Evolutionary conservation across 2,329 filamentous ascomycete genomes (phyloP).

Genomic region (Diplocarpon mali): DNA sequence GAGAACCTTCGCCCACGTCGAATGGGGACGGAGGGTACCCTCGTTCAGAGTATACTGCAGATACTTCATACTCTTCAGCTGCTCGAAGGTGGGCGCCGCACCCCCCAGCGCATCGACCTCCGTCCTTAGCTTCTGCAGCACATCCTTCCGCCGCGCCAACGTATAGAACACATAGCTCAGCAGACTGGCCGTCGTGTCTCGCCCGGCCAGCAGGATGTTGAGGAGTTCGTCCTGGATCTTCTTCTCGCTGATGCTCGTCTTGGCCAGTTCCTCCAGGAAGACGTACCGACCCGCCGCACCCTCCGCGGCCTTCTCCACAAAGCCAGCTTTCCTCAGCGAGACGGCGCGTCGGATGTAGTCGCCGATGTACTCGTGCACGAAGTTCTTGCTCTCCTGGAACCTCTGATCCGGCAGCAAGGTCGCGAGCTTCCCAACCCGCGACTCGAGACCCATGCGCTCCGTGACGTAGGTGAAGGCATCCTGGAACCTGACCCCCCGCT

Average conservation of each 20-base stretch:
- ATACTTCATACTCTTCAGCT: conserved; percentile 42
- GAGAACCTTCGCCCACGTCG: neutral
- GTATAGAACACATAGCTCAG: conserved; percentile 28
- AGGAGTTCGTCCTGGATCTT: conserved; percentile 29
- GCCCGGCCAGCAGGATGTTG: conserved; percentile 30
- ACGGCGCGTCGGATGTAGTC: conserved; percentile 22
- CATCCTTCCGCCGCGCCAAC: conserved; percentile 23
- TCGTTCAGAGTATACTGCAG: conserved; percentile 46
- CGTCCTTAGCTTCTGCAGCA: conserved; percentile 27
- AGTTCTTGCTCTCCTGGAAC: conserved; percentile 19
- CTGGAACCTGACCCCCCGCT: conserved; percentile 23
- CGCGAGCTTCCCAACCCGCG: conserved; percentile 22
- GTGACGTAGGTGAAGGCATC: conserved; percentile 29
- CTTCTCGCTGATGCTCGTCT: conserved; percentile 32
- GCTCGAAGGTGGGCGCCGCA: conserved; percentile 34
- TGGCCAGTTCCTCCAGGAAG: conserved; percentile 38
- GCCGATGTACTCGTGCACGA: conserved; percentile 21
- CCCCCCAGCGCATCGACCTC: conserved; percentile 26
- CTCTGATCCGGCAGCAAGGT: conserved; percentile 19
- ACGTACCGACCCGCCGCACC: conserved; percentile 28
- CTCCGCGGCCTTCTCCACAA: conserved; percentile 10
- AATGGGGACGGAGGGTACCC: conserved; percentile 31
- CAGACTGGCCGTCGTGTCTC: conserved; percentile 33
- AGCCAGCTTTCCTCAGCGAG: conserved; percentile 11
- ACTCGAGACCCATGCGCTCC: conserved; percentile 18